Percentiles rank a stretch among this genome's conserved stretches.
Evolutionary conservation across 345 rosid genomes (phyloP).

Genomic region (Viola odorata): DNA sequence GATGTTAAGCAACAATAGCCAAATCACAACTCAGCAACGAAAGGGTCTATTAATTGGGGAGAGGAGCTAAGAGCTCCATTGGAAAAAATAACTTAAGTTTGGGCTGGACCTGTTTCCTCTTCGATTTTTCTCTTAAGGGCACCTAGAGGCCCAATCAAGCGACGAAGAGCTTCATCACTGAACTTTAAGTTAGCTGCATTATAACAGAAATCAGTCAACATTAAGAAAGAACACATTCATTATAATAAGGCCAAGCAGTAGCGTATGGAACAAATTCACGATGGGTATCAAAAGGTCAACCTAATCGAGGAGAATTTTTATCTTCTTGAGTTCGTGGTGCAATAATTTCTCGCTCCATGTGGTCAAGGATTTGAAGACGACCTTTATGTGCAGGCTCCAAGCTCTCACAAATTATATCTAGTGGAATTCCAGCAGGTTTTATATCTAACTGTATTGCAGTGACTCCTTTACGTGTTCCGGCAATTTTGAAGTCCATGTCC

Average conservation of each 20-base stretch:
- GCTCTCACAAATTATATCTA: constrained; percentile 83
- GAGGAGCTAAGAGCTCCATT: background rate
- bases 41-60: background rate
- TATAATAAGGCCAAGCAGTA: background rate
- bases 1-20: background rate
- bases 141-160: constrained; percentile 84
- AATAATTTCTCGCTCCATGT: constrained; percentile 71
- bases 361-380: constrained; percentile 87
- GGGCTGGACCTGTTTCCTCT: constrained; percentile 76
- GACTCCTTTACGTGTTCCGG: constrained; percentile 86
- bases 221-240: background rate
- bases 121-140: constrained; percentile 73
- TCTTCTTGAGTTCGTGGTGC: constrained; percentile 60
- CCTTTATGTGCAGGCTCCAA: constrained; percentile 79
- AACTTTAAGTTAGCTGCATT: constrained; percentile 68
- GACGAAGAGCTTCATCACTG: constrained; percentile 78
- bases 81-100: background rate
- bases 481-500: constrained; percentile 98
- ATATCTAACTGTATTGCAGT: constrained; percentile 95
- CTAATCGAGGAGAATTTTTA: constrained; percentile 59
- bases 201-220: constrained; percentile 17
- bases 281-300: constrained; percentile 28
- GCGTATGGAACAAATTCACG: constrained; percentile 11
- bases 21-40: background rate
- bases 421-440: constrained; percentile 97